Base-by-base conservation (phyloP, 2,329 filamentous ascomycete species). In the Penicillium brasilianum region DNA sequence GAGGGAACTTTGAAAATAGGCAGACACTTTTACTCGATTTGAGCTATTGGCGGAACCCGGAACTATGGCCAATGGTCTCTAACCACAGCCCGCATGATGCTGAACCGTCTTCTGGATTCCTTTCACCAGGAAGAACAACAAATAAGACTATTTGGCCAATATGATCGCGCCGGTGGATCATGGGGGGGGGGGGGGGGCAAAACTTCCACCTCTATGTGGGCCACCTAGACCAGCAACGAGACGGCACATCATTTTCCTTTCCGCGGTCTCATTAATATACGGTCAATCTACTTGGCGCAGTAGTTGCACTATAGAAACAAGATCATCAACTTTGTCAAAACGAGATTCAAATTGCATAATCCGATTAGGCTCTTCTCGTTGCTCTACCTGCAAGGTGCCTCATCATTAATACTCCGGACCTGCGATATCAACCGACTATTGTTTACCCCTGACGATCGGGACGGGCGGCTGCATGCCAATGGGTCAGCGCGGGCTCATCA, bases 371-470 rank as follows among this genome's bases (percentile, higher is more conserved):
- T n/a, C 18, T 16, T n/a, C 16, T 8, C 25, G 22, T 48, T 1
- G 30, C 30, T 37, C 28, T 20, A 9, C 8, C 30, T 34, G 4
- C 48, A 32, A 37, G 44, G 32, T 22, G 36, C n/a, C n/a, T n/a
- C n/a, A n/a, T n/a, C n/a, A 39, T 22, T 13, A 28, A 49, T 32
- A 34, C 32, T 9, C 8, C 32, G 32, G 5, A 9, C 16, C n/a
- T 50, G 10, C 22, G 10, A 2, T 25, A 13, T 14, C 44, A 22
- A 7, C 10, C 11, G 44, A 28, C 22, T 32, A 50, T 53, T n/a
- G 13, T 3, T n/a, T 39, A 25, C 34, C 54, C 55, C 55, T 57
- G 55, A 57, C 32, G 46, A 57, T 57, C 36, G 16, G 18, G 10
- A n/a, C 34, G 55, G 55, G 25, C 13, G n/a, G n/a, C 30, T 34